Conservation (phyloP, 2,329 filamentous ascomycete species). For the Fusarium setosum region DNA sequence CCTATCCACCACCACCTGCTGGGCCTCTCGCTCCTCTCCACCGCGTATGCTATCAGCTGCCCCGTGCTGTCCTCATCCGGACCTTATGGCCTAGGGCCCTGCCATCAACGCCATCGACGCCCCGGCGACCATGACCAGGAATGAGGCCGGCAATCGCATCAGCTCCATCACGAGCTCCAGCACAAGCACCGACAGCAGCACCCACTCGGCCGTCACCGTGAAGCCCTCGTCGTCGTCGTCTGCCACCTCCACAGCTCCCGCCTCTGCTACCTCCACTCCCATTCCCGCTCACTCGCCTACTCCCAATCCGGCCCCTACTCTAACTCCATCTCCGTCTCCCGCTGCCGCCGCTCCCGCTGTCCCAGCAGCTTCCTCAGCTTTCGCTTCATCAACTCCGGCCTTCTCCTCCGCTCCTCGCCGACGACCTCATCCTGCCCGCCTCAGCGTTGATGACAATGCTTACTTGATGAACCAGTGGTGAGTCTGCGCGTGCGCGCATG, state of each 20-base stretch:
- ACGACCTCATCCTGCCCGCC: constrained; percentile 28
- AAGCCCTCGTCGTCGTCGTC: constrained; percentile 55
- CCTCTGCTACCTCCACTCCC: constrained; percentile 49
- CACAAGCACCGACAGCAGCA: constrained; percentile 75
- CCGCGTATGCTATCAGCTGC: constrained; percentile 36
- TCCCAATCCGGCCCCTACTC: constrained; percentile 36
- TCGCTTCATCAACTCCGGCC: constrained; percentile 18
- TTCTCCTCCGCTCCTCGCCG: constrained; percentile 33
- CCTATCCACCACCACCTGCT: constrained; percentile 6
- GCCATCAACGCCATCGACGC: constrained; percentile 45
- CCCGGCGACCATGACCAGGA: constrained; percentile 72
- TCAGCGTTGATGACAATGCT: constrained; percentile 40
- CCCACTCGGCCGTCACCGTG: constrained; percentile 73
- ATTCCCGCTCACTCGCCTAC: constrained; percentile 42
- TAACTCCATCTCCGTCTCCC: constrained; percentile 30
- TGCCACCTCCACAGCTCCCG: constrained; percentile 44
- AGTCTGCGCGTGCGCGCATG: constrained; percentile 28
- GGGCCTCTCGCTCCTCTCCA: constrained; percentile 13
- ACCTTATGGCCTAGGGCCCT: constrained; percentile 47
- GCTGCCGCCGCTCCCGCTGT: constrained; percentile 29
- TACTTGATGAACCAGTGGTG: constrained; percentile 42
- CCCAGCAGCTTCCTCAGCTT: constrained; percentile 30
- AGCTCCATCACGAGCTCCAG: constrained; percentile 56
- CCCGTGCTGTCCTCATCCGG: constrained; percentile 35
- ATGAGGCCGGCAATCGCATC: constrained; percentile 73